Conservation (phyloP, 148 eudicot genomes). For the Arbutus unedo region DNA sequence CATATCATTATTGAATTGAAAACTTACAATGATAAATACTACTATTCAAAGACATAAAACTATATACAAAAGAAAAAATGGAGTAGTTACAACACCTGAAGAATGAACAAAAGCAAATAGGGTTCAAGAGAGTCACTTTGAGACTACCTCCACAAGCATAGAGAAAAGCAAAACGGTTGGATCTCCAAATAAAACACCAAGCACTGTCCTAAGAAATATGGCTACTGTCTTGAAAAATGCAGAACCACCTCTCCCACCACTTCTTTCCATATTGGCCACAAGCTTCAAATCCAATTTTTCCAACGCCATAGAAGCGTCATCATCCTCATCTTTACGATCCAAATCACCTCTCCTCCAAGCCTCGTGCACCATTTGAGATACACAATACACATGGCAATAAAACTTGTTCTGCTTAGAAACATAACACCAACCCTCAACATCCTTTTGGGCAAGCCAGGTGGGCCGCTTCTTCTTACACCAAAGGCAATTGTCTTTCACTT, state of each 20-base stretch:
- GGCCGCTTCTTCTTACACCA: constrained; percentile 7
- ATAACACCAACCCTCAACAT: constrained; percentile 12
- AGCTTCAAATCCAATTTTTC: background rate
- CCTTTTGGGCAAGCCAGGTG: too few species aligned
- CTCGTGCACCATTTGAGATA: constrained; percentile 11
- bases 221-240: background rate
- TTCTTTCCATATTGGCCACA: background rate
- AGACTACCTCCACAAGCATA: background rate
- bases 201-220: background rate
- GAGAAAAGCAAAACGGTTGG: background rate
- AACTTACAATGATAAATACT: too few species aligned
- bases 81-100: too few species aligned
- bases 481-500: background rate
- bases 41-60: too few species aligned
- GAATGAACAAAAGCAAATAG: too few species aligned
- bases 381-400: constrained; percentile 16
- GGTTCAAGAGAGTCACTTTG: background rate
- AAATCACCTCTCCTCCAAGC: background rate
- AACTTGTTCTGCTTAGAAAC: background rate
- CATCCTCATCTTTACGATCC: background rate
- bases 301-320: background rate
- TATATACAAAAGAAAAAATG: too few species aligned
- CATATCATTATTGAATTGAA: too few species aligned
- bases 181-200: background rate
- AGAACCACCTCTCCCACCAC: background rate